Percentiles rank a stretch among this genome's conserved stretches.
phyloP scores from a whole-genome alignment of 108 stramenopile species.

The Poteriospumella lacustris region DNA sequence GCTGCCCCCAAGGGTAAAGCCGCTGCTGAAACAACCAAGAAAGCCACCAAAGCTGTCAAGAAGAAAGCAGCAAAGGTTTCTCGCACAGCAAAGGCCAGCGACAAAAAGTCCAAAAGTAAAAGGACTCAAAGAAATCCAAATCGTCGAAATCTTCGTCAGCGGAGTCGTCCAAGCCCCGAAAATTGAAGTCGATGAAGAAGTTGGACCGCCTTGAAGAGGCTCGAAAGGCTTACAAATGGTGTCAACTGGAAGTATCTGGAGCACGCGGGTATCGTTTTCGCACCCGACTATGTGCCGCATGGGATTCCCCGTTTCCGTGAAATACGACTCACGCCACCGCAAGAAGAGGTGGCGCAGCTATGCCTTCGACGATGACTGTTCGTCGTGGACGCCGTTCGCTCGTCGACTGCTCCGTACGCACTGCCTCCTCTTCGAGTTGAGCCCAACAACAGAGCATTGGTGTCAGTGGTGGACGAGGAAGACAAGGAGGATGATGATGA shows the following conservation, averaged over 20 bases:
- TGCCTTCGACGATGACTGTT: too few species aligned
- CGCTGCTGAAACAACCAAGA: constrained; percentile 1
- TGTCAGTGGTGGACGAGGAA: too few species aligned
- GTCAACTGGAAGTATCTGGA: constrained; percentile 88
- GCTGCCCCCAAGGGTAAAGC: not conserved
- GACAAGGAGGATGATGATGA: too few species aligned
- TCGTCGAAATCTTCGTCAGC: constrained; percentile 32
- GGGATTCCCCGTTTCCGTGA: constrained; percentile 85
- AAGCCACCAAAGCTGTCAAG: not conserved
- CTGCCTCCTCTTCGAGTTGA: too few species aligned
- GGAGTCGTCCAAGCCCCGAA: constrained; percentile 20
- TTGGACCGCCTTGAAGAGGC: constrained; percentile 26
- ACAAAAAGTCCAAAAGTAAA: not conserved
- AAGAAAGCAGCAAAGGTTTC: constrained; percentile 28
- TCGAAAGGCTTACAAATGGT: constrained; percentile 55
- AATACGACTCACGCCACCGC: constrained; percentile 71
- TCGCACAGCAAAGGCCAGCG: not conserved
- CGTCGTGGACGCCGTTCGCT: too few species aligned
- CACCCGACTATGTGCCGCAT: constrained; percentile 83
- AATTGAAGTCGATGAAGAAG: not conserved
- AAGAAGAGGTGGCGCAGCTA: constrained; percentile 95
- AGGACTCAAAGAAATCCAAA: constrained; percentile 19
- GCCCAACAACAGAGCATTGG: too few species aligned
- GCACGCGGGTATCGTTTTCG: constrained; percentile 88
- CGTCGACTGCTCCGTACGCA: too few species aligned